Evolutionary conservation across 2,329 filamentous ascomycete species (phyloP).

Genomic region (Botrytis tulipae): DNA sequence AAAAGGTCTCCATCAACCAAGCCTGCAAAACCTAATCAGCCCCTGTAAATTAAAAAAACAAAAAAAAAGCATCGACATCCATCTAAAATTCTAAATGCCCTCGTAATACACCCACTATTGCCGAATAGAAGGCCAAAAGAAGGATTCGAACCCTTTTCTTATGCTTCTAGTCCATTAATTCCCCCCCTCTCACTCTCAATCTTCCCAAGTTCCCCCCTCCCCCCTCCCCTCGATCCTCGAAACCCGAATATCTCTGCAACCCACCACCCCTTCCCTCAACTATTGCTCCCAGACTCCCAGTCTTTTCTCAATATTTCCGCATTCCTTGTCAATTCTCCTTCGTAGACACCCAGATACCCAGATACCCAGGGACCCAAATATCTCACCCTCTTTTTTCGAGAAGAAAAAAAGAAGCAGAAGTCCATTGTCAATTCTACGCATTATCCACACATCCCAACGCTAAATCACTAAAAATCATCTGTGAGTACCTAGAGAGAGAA

Average conservation of each 20-base stretch:
- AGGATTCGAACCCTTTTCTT: conserved; percentile 12
- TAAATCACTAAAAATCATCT: conserved; percentile 1
- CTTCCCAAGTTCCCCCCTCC: background rate
- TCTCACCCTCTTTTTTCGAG: background rate
- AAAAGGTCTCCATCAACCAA: background rate
- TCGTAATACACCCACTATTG: conserved; percentile 14
- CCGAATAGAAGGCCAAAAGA: conserved; percentile 21
- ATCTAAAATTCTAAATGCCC: background rate
- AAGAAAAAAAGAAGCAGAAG: background rate
- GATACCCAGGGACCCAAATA: background rate
- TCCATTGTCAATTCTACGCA: background rate
- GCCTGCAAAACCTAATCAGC: background rate
- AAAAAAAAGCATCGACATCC: conserved; percentile 5
- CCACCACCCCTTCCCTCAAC: background rate
- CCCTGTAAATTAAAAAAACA: background rate
- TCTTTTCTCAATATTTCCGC: conserved; percentile 2
- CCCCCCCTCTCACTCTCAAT: background rate
- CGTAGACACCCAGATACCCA: background rate
- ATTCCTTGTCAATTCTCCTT: conserved; percentile 9
- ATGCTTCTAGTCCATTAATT: background rate
- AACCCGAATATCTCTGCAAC: background rate
- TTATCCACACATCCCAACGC: background rate
- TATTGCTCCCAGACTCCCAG: background rate
- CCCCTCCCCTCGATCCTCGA: background rate
- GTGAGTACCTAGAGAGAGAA: background rate